Evolutionary conservation across 2,329 filamentous ascomycete genomes (phyloP), one percentile per base, ranked within the genome.

Genomic region (Diaporthe ampelina): DNA sequence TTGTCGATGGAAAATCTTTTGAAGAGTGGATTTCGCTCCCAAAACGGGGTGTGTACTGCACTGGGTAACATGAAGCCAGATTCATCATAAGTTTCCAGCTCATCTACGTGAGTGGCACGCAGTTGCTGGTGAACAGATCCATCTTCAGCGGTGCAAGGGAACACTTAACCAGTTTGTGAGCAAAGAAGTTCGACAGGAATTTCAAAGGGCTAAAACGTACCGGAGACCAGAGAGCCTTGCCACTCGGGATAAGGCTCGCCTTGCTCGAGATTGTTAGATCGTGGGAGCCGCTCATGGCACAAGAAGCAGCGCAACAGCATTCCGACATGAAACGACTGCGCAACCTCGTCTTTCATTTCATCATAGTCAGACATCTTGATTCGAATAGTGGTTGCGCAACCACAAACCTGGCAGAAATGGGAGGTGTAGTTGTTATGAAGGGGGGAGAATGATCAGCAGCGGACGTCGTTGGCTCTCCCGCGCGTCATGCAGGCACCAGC

Each of bases 291-390:
- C 4, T 57, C 29, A 13, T 57, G 54, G 29, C 54, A 57, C 54
- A 57, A 57, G 54, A 57, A 57, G 35, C 54, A 57, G 19, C 54
- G 54, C 29, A 37, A n/a, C 29, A 57, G 54, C 29, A 11, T 57
- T 57, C 54, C 54, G 5, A 57, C 54, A 32, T 57, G 54, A 19
- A 35, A 21, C 29, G 3, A 3, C 29, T 10, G 54, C 5, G 15
- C 6, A 3, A 26, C 15, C 1, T 32, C 15, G 3, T 6, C 7
- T 32, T 32, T 11, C 37, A 13, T 40, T 40, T 21, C 26, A 4
- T 57, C 17, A 7, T 26, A 19, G 26, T 29, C 15, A 8, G 54
- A 17, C 54, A 57, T 57, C 7, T 57, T 35, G 26, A 57, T 5
- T 50, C 2, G 21, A 50, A 6, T 24, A 3, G 21, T 24, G 21